Percentiles rank a stretch among this genome's conserved stretches.
Evolutionary conservation across 2,329 filamentous ascomycete species (phyloP).

Genomic region (Colletotrichum lini): DNA sequence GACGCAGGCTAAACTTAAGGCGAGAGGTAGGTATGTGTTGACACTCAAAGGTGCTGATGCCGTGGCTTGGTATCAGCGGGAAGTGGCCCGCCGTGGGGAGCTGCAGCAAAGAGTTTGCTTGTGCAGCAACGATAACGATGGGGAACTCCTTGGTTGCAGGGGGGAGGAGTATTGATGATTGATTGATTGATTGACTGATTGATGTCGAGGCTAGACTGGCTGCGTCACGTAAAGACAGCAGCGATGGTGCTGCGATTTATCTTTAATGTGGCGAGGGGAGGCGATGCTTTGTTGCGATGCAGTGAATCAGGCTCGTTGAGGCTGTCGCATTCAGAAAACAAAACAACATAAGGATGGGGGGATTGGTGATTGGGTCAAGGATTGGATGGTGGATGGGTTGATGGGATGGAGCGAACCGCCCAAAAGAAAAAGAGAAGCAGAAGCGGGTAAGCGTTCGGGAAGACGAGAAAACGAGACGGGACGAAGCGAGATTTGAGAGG

Average conservation of each 20-base stretch:
- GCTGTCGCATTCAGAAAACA: not conserved
- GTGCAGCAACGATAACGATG: not conserved
- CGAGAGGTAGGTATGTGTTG: not conserved
- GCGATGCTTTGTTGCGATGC: not conserved
- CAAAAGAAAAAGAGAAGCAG: not conserved
- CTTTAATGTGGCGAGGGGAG: not conserved
- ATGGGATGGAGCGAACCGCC: too few species aligned
- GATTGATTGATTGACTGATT: not conserved
- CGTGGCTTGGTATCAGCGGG: too few species aligned
- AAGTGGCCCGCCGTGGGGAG: not conserved
- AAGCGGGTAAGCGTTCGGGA: not conserved
- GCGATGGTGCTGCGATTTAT: not conserved
- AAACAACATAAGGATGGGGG: not conserved
- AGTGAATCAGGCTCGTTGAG: not conserved
- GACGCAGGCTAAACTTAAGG: not conserved
- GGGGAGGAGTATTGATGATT: not conserved
- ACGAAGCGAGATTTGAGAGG: conserved; percentile 12
- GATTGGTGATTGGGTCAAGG: not conserved
- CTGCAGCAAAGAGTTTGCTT: not conserved
- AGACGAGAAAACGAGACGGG: conserved; percentile 16
- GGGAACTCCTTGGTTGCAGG: not conserved
- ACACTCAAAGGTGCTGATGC: not conserved
- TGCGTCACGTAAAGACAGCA: not conserved
- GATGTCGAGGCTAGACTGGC: not conserved
- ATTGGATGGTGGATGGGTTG: not conserved